Evolutionary conservation across 768 basidiomycete species (phyloP).

Genomic region (Naganishia onofrii): DNA sequence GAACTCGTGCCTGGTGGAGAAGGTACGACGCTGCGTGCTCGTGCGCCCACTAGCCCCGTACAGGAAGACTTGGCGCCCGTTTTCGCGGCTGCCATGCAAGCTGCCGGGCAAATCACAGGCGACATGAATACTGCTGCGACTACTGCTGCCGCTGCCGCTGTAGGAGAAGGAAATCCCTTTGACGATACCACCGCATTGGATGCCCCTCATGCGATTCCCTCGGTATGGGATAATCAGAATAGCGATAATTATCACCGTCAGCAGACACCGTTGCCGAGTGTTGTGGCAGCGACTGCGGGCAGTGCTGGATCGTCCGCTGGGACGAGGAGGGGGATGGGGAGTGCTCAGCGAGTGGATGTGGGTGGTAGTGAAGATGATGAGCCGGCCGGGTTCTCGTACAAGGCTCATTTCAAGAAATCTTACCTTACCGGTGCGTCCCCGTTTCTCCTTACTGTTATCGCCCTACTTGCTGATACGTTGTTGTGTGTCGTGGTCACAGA

Average conservation of each 20-base stretch:
- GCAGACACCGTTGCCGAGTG: constrained; percentile 26
- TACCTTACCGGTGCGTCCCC: constrained; percentile 65
- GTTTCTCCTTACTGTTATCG: too few relatives aligned
- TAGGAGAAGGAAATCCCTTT: neutral
- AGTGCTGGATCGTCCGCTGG: neutral
- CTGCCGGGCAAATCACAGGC: too few relatives aligned
- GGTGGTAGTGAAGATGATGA: neutral
- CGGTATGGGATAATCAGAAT: constrained; percentile 23
- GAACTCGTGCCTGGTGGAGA: neutral
- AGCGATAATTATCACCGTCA: constrained; percentile 17
- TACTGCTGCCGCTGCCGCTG: neutral
- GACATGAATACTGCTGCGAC: too few relatives aligned
- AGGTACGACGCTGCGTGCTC: neutral
- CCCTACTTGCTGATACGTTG: neutral
- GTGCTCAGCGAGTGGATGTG: neutral
- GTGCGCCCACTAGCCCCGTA: constrained; percentile 2
- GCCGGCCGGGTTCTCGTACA: constrained; percentile 59
- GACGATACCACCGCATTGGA: constrained; percentile 12
- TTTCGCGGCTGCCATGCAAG: neutral
- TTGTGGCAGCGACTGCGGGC: neutral
- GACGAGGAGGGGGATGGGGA: neutral
- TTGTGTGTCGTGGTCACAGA: constrained; percentile 55
- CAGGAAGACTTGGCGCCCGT: constrained; percentile 6
- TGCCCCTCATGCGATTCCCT: constrained; percentile 13
- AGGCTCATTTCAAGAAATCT: constrained; percentile 67